Conservation (phyloP, 176 grass and related monocot species). For the Aegilops speltoides region DNA sequence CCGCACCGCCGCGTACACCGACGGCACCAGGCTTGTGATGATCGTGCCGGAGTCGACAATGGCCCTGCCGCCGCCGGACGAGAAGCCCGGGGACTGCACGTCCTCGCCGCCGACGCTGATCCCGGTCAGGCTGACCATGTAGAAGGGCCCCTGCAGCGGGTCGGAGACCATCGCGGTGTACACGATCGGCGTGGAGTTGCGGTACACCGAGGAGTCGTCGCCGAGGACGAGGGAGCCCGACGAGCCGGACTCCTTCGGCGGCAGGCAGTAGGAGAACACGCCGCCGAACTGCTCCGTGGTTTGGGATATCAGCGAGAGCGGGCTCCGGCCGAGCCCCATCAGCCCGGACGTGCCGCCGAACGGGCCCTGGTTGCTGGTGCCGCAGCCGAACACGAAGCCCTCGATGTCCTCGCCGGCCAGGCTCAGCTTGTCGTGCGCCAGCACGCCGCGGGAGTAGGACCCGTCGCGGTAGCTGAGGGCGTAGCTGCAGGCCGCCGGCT, state of each 20-base stretch:
- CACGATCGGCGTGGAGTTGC: constrained; percentile 55
- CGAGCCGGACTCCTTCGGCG: constrained; percentile 47
- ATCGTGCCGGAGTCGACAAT: constrained; percentile 95
- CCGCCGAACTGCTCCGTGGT: constrained; percentile 65
- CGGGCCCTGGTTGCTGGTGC: constrained; percentile 72
- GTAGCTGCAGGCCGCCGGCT: constrained; percentile 48
- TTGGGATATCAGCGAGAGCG: constrained; percentile 66
- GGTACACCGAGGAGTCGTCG: constrained; percentile 58
- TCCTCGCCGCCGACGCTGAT: constrained; percentile 51
- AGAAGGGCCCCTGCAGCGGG: constrained; percentile 61
- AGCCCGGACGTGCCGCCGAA: constrained; percentile 77
- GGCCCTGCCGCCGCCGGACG: constrained; percentile 39
- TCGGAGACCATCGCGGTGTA: constrained; percentile 71
- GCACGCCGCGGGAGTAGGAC: constrained; percentile 58
- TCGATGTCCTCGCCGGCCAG: constrained; percentile 54
- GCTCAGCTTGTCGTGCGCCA: constrained; percentile 58
- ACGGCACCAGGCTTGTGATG: constrained; percentile 69
- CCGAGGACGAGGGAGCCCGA: constrained; percentile 76
- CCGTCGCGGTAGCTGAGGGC: constrained; percentile 67
- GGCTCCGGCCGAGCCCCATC: constrained; percentile 76
- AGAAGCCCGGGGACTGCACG: constrained; percentile 43
- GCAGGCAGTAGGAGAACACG: constrained; percentile 86
- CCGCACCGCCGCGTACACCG: constrained; percentile 63
- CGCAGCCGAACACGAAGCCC: constrained; percentile 81
- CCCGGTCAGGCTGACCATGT: constrained; percentile 81